Evolutionary conservation across 2,329 filamentous ascomycete genomes (phyloP).

Genomic region (Ophiostoma quercus): DNA sequence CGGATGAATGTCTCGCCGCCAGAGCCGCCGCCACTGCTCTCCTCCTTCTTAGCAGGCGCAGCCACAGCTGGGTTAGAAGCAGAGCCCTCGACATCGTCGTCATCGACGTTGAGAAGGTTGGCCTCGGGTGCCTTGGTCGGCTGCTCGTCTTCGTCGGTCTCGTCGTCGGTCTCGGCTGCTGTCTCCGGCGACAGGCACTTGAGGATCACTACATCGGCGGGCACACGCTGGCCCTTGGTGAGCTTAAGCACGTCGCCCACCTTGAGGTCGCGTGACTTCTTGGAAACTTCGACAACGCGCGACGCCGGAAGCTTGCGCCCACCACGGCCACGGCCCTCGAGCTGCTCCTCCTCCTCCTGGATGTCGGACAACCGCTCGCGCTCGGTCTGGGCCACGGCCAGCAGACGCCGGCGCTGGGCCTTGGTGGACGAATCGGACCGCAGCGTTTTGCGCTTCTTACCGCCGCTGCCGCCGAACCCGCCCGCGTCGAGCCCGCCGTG

Average conservation of each 20-base stretch:
- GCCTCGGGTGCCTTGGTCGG: background rate
- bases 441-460: constrained; percentile 37
- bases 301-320: constrained; percentile 40
- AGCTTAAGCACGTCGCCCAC: constrained; percentile 95
- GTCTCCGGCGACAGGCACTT: constrained; percentile 54
- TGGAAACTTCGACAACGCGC: constrained; percentile 60
- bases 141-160: constrained; percentile 27
- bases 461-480: background rate
- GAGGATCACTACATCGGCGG: constrained; percentile 87
- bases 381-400: constrained; percentile 27
- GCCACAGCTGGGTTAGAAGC: constrained; percentile 25
- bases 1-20: constrained; percentile 91
- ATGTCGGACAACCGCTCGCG: constrained; percentile 57
- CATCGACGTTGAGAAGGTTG: constrained; percentile 18
- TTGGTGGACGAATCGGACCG: constrained; percentile 43
- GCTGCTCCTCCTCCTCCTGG: constrained; percentile 60
- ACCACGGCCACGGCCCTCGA: constrained; percentile 36
- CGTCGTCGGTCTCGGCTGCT: background rate
- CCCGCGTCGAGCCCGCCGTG: constrained; percentile 28
- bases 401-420: constrained; percentile 37
- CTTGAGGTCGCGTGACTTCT: constrained; percentile 80
- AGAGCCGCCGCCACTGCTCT: constrained; percentile 30
- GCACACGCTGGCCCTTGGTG: constrained; percentile 84
- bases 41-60: background rate
- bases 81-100: constrained; percentile 21